Base-by-base conservation (phyloP, 2,329 filamentous ascomycete genomes). In the Fusarium musae region DNA sequence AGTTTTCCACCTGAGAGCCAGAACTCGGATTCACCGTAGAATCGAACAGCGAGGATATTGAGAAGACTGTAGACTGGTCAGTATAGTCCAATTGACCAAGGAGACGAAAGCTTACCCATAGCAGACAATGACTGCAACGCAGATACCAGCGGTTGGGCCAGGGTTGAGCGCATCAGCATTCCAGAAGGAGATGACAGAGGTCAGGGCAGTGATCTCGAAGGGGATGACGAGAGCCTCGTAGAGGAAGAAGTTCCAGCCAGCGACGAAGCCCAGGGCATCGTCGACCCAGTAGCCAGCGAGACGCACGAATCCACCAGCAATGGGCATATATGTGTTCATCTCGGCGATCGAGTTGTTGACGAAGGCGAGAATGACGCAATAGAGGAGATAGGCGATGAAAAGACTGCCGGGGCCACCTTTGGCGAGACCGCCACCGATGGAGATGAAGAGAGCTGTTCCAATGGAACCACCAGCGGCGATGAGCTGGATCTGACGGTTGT, bases 161-260 rank as follows among this genome's bases (percentile, higher is more conserved):
- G 72, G 11, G 13, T 63, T 63, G 2, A 60, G 58, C 3, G 86
- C 82, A 19, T 78, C 78, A 63, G 83, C 79, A 28, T 79, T 86
- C 86, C 86, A 88, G 71, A 84, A 88, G 28, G 83, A 81, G 63
- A 88, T 81, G 28, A 88, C 85, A 56, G 86, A 78, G 62, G 84
- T 86, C 76, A 85, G 82, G 9, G 86, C 86, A 17, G 85, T 84
- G 46, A 87, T 84, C 72, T 88, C 86, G 60, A 87, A 88, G 1
- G 86, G 86, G 7, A 88, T 84, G 53, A 87, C 78, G 11, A 84
- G 80, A 11, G 84, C 86, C 78, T 87, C 84, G 64, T 86, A 86
- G 13, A 73, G 63, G 62, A 73, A 73, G 52, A 73, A 73, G 56
- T 73, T 73, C 71, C 71, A 73, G 46, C 71, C 71, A 52, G 71